These are phyloP conservation scores for Rhodotorula sp. DNA, from an alignment of 1,284 basidiomycete genomes.

Conservation along the genomic window DNA sequence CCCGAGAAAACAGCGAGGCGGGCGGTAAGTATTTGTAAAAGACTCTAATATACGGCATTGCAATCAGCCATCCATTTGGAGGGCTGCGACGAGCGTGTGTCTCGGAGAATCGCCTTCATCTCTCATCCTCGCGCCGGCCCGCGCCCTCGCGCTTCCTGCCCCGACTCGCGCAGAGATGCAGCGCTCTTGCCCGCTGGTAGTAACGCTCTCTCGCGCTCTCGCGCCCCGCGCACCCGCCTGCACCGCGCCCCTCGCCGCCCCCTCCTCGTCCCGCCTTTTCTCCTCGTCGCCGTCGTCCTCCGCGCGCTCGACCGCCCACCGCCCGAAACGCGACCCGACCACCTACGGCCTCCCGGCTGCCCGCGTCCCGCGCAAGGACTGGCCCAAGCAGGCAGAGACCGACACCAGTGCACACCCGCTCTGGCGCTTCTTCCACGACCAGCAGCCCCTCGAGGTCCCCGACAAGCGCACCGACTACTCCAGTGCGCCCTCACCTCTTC, in stretches of 20 bases:
- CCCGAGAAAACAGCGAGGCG: too few relatives aligned
- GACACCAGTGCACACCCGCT: constrained; percentile 40
- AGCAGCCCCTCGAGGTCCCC: constrained; percentile 38
- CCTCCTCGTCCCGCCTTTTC: constrained; percentile 3
- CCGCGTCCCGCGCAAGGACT: not conserved
- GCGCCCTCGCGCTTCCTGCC: not conserved
- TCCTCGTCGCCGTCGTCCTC: not conserved
- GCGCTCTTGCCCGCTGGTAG: not conserved
- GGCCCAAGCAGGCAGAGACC: constrained; percentile 18
- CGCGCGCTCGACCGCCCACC: constrained; percentile 16
- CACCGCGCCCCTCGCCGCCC: not conserved
- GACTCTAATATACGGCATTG: too few relatives aligned
- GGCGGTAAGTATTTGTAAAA: too few relatives aligned
- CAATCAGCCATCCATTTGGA: too few relatives aligned
- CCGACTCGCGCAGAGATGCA: not conserved
- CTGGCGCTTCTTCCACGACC: constrained; percentile 46
- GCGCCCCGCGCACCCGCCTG: not conserved
- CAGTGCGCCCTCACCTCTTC: constrained; percentile 19
- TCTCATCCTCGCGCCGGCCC: not conserved
- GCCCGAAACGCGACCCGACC: constrained; percentile 45
- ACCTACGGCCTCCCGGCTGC: constrained; percentile 41
- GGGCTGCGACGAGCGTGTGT: not conserved
- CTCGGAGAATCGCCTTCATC: not conserved
- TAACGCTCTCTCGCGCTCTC: not conserved
- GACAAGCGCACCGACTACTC: constrained; percentile 38